These are phyloP conservation scores for Acacia pycnantha DNA, from an alignment of 331 rosid genomes.

Conservation along the genomic window DNA sequence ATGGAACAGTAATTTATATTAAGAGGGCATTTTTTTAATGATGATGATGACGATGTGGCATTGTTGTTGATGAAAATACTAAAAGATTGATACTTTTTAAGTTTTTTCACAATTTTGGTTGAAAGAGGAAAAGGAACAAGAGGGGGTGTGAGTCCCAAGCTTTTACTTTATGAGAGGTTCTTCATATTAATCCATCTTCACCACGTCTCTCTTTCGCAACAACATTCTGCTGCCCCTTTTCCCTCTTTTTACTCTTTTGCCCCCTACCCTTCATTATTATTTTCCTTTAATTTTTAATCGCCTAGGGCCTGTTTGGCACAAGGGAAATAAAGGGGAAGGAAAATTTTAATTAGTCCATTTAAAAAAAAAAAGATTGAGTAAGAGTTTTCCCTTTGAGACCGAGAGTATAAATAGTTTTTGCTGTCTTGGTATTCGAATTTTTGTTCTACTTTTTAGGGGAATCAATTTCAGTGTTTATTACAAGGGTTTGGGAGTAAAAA, in stretches of 20 bases:
- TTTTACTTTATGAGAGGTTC: neutral
- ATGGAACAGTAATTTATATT: neutral
- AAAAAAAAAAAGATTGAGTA: no score
- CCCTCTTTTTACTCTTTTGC: neutral
- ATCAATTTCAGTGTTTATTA: no score
- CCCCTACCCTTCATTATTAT: neutral
- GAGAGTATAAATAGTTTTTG: no score
- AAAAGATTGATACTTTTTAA: neutral
- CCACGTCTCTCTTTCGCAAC: neutral
- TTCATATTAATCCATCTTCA: conserved; percentile 17
- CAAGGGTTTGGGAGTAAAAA: no score
- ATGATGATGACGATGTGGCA: neutral
- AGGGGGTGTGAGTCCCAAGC: neutral
- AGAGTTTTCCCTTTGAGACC: no score
- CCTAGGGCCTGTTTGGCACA: no score
- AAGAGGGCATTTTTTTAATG: neutral
- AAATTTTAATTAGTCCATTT: no score
- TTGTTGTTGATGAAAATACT: neutral
- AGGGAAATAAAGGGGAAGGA: no score
- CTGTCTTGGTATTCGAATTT: no score
- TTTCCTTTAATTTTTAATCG: no score
- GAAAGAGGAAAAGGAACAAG: conserved; percentile 31
- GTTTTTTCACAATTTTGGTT: neutral
- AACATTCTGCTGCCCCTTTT: neutral
- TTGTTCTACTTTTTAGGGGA: rapidly evolving